Evolutionary conservation across 768 basidiomycete species (phyloP).

Genomic region (Lactarius sanguifluus): DNA sequence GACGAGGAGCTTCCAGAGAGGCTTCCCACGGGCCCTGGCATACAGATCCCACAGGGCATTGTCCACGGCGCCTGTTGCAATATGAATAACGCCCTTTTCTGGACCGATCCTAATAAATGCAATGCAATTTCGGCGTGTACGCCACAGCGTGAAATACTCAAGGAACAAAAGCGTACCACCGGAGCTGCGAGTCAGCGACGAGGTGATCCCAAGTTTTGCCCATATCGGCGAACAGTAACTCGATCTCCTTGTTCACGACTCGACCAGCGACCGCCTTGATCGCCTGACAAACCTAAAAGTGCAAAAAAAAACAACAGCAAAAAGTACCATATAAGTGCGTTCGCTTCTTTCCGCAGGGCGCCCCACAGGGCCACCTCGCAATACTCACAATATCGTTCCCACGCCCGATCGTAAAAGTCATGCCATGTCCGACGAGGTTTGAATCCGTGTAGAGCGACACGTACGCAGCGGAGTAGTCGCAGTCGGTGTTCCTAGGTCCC

Average conservation of each 20-base stretch:
- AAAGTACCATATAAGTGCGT: too few species aligned
- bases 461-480: constrained; percentile 95
- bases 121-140: constrained; percentile 1
- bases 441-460: constrained; percentile 70
- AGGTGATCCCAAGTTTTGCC: constrained; percentile 88
- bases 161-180: constrained; percentile 59
- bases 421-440: constrained; percentile 81
- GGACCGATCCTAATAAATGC: constrained; percentile 70
- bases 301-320: neutral
- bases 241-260: constrained; percentile 79
- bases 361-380: neutral
- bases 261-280: constrained; percentile 78
- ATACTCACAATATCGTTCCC: constrained; percentile 83
- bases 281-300: constrained; percentile 70
- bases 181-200: constrained; percentile 83
- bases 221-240: constrained; percentile 85
- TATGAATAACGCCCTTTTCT: constrained; percentile 93
- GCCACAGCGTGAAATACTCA: constrained; percentile 3
- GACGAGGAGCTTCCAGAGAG: constrained; percentile 90
- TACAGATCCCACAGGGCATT: constrained; percentile 97
- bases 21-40: constrained; percentile 75
- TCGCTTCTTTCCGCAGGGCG: neutral
- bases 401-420: constrained; percentile 93
- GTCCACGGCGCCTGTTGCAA: constrained; percentile 84
- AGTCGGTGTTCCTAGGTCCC: constrained; percentile 80